A percentile compares a stretch with the other conserved stretches of the same genome.
These are phyloP conservation scores for Hura crepitans DNA, from an alignment of 441 rosid species.

Conservation along the genomic window DNA sequence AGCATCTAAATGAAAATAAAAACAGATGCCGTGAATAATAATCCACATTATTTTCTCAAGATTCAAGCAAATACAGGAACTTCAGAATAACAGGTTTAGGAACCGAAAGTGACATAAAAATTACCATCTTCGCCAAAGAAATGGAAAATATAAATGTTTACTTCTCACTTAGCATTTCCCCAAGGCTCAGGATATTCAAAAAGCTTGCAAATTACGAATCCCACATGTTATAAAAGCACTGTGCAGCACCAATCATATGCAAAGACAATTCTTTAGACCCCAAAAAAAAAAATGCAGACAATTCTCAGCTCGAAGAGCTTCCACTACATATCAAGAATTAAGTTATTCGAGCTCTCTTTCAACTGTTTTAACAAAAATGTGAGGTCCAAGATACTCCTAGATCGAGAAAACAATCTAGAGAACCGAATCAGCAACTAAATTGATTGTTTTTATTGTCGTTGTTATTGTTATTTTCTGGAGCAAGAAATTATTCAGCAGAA, in stretches of 20 bases:
- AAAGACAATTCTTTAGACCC: no score
- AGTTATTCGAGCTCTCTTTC: neutral
- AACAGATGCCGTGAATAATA: no score
- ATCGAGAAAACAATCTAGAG: neutral
- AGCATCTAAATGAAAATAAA: neutral
- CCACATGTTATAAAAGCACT: no score
- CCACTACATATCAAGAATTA: neutral
- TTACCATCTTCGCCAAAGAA: neutral
- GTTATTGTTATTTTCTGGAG: no score
- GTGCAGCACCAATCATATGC: no score
- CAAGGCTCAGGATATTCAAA: neutral
- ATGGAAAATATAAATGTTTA: neutral
- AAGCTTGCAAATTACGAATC: no score
- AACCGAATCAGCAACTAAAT: neutral
- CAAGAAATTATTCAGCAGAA: neutral
- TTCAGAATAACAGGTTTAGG: neutral
- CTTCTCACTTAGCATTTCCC: neutral
- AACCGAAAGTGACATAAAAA: neutral
- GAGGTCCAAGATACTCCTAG: neutral
- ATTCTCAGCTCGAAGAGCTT: neutral
- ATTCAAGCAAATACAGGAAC: neutral
- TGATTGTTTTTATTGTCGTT: neutral
- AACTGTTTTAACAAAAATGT: neutral
- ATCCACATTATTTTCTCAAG: neutral
- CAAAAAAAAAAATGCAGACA: no score